phyloP scores from a whole-genome alignment of 2,329 filamentous ascomycete species.

The Ophiostoma himal-ulmi region DNA sequence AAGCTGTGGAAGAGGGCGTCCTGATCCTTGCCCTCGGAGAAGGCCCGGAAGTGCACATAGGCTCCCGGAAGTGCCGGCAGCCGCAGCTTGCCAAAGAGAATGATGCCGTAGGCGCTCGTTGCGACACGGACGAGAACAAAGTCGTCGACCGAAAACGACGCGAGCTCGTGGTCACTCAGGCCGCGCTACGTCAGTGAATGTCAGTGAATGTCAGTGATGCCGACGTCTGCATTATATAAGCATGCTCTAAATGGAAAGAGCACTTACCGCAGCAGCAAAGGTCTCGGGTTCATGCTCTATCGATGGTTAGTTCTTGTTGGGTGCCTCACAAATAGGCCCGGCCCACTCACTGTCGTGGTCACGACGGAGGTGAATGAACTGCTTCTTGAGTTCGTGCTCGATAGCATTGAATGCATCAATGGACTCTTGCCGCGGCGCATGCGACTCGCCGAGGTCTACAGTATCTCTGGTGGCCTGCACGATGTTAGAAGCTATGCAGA shows the following conservation, averaged over 20 bases:
- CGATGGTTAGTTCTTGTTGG: not conserved
- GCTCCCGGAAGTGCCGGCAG: conserved; percentile 38
- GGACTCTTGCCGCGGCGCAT: conserved; percentile 46
- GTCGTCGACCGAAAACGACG: conserved; percentile 37
- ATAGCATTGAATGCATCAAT: conserved; percentile 46
- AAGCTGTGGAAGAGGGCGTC: conserved; percentile 43
- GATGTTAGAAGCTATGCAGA: not conserved
- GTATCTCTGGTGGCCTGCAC: conserved; percentile 48
- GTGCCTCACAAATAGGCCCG: not conserved
- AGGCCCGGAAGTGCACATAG: conserved; percentile 46
- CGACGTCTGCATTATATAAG: not conserved
- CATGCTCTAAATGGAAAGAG: not conserved
- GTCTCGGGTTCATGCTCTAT: conserved; percentile 51
- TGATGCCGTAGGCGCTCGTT: conserved; percentile 43
- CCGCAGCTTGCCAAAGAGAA: conserved; percentile 46
- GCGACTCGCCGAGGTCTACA: conserved; percentile 43
- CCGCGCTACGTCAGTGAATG: conserved; percentile 23
- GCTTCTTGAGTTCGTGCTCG: conserved; percentile 46
- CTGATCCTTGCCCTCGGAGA: conserved; percentile 39
- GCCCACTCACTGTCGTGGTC: conserved; percentile 32
- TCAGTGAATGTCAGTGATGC: not conserved
- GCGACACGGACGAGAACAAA: conserved; percentile 42
- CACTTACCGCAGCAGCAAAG: conserved; percentile 43
- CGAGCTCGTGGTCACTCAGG: conserved; percentile 38
- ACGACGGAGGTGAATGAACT: conserved; percentile 45